Evolutionary conservation across 1,284 basidiomycete genomes (phyloP), one percentile per base, ranked within the genome.

Genomic region (Trichosporon sp.): DNA sequence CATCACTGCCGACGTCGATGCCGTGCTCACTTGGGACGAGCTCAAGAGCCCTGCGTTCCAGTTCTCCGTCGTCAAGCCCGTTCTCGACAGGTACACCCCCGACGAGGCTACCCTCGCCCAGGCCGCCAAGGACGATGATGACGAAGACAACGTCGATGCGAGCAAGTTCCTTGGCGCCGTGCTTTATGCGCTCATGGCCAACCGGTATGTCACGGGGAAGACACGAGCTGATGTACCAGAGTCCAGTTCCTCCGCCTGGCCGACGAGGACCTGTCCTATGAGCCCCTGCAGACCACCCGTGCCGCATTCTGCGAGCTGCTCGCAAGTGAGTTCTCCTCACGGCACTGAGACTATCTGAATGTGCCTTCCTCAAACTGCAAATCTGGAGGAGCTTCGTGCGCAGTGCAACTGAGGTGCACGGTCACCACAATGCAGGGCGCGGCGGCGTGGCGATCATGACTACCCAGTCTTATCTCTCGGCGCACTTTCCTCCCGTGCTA

Each of bases 41-140:
- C 86, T 93, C 68, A 91, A 89, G 14, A 91, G 92, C 0, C 90
- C 92, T 1, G 92, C 94, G 76, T 88, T 96, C 84, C 92, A 93
- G 79, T 93, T 93, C 76, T 88, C 91, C 5, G 86, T 94, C 68
- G 89, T 94, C 35, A 88, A 92, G 10, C 93, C 93, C 0, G 84
- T 94, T 32, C 90, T 94, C 2, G 85, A 88, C 78, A 92, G 91
- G 76, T 94, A 92, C 40, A 64, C 73, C 85, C 90, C 92, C 31
- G 88, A 93, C 83, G 88, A 91, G 1, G 66, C 69, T 51, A 26
- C 11, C 26, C 2, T 5, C 37, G 35, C 21, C 19, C 16, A 26
- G 3, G n/a, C 51, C 14, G 26, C 2, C 7, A 31, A 63, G 3
- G 59, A 35, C 31, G 59, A 63, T 12, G 59, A 61, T 4, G 56